Conservation (phyloP, 2,329 filamentous ascomycete genomes). For the Alternaria arbusti region DNA sequence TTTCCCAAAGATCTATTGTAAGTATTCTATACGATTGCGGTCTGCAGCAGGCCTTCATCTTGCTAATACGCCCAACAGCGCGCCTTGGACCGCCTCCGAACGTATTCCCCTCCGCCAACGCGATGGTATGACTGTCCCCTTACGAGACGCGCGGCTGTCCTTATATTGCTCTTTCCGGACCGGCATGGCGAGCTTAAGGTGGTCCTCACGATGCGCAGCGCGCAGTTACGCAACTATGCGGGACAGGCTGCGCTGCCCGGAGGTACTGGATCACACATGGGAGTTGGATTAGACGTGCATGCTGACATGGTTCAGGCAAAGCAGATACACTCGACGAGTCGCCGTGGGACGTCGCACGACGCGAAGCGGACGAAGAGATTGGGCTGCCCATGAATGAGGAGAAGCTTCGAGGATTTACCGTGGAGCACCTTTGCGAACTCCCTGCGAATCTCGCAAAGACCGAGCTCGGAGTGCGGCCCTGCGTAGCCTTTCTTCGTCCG, state of each 20-base stretch:
- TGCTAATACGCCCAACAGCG: slow-evolving; percentile 33
- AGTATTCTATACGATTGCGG: background rate
- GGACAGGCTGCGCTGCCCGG: slow-evolving; percentile 88
- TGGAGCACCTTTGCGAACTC: slow-evolving; percentile 87
- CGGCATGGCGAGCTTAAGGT: slow-evolving; percentile 75
- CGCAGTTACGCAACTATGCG: slow-evolving; percentile 63
- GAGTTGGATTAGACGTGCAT: background rate
- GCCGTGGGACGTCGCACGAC: slow-evolving; percentile 79
- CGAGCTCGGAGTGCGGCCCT: slow-evolving; percentile 58
- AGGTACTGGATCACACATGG: slow-evolving; percentile 57
- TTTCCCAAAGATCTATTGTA: slow-evolving; percentile 41
- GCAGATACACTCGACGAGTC: slow-evolving; percentile 62
- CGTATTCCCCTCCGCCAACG: slow-evolving; percentile 63
- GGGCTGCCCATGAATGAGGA: slow-evolving; percentile 76
- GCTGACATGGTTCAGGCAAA: slow-evolving; percentile 52
- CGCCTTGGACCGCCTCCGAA: slow-evolving; percentile 63
- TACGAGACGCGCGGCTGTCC: slow-evolving; percentile 78
- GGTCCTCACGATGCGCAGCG: slow-evolving; percentile 67
- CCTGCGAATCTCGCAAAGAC: slow-evolving; percentile 64
- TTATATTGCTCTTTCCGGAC: slow-evolving; percentile 89
- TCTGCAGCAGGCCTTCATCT: background rate
- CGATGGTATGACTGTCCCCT: slow-evolving; percentile 64
- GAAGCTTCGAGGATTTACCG: slow-evolving; percentile 74
- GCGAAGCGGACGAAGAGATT: slow-evolving; percentile 93
- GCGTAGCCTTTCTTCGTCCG: slow-evolving; percentile 64